Percentiles rank a stretch among this genome's conserved stretches.
These are phyloP conservation scores for Microbotryum intermedium DNA, from an alignment of 1,284 basidiomycete species.

Conservation along the genomic window DNA sequence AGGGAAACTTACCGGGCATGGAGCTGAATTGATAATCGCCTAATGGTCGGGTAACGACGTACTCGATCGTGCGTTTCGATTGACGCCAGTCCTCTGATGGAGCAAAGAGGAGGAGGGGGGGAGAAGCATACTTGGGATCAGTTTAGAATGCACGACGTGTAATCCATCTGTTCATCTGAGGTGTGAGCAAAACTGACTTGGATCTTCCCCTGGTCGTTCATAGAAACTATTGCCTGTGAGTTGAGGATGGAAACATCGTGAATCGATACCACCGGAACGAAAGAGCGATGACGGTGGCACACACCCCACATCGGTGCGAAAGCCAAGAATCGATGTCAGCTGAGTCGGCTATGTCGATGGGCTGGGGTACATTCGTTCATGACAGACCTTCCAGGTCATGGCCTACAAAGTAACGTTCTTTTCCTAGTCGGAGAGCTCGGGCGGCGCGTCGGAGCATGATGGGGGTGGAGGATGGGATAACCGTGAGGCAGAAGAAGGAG, in stretches of 20 bases:
- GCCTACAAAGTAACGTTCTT: slow-evolving; percentile 20
- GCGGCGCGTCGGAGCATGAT: slow-evolving; percentile 9
- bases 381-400: slow-evolving; percentile 21
- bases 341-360: too few species aligned
- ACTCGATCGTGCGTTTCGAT: slow-evolving; percentile 25
- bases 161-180: too few species aligned
- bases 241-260: neutral
- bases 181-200: neutral
- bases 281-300: too few species aligned
- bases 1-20: slow-evolving; percentile 10
- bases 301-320: neutral
- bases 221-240: slow-evolving; percentile 24
- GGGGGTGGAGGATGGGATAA: too few species aligned
- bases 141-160: too few species aligned
- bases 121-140: neutral
- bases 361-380: too few species aligned
- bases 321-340: neutral
- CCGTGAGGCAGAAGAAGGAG: too few species aligned
- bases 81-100: slow-evolving; percentile 21
- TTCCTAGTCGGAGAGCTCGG: slow-evolving; percentile 16
- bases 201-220: slow-evolving; percentile 10
- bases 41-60: slow-evolving; percentile 8
- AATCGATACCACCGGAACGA: too few species aligned
- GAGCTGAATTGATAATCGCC: slow-evolving; percentile 20
- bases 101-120: neutral